Percentiles rank a stretch among this genome's conserved stretches.
These are phyloP conservation scores for Cyclanthera cordifolia DNA, from an alignment of 306 rosid species.

Conservation along the genomic window DNA sequence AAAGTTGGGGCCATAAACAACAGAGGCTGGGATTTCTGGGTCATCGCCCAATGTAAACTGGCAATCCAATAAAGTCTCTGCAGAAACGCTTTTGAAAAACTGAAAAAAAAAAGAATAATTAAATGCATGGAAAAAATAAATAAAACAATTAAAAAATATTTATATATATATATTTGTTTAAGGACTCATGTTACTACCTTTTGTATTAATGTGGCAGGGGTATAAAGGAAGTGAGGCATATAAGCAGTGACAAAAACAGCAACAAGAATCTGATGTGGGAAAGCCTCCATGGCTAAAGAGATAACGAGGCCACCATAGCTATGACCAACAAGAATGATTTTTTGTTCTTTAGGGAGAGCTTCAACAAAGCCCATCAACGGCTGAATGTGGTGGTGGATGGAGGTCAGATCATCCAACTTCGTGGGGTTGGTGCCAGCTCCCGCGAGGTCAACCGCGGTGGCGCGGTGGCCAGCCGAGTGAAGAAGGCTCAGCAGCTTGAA, in stretches of 20 bases:
- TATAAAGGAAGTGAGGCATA: not conserved
- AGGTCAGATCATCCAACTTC: not conserved
- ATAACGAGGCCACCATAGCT: not conserved
- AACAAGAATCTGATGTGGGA: not conserved
- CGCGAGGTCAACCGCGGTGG: not conserved
- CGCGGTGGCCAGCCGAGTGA: not conserved
- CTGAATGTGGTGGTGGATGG: not conserved
- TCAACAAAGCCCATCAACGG: not conserved
- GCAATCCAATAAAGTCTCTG: not conserved
- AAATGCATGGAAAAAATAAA: no score
- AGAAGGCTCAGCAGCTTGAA: not conserved
- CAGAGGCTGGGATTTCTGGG: not conserved
- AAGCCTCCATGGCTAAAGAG: slow-evolving; percentile 1
- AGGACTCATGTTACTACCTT: not conserved
- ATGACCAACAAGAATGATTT: slow-evolving; percentile 1
- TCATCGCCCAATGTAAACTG: not conserved
- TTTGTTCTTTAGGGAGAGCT: not conserved
- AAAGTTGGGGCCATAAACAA: not conserved
- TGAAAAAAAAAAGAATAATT: not conserved
- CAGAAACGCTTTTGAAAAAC: not conserved
- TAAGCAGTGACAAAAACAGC: slow-evolving; percentile 8
- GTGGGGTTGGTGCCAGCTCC: not conserved
- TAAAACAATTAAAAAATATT: no score
- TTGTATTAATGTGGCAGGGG: not conserved
- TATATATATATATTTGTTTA: no score